Evolutionary conservation across 2,329 filamentous ascomycete genomes (phyloP).

Genomic region (Claviceps arundinis): DNA sequence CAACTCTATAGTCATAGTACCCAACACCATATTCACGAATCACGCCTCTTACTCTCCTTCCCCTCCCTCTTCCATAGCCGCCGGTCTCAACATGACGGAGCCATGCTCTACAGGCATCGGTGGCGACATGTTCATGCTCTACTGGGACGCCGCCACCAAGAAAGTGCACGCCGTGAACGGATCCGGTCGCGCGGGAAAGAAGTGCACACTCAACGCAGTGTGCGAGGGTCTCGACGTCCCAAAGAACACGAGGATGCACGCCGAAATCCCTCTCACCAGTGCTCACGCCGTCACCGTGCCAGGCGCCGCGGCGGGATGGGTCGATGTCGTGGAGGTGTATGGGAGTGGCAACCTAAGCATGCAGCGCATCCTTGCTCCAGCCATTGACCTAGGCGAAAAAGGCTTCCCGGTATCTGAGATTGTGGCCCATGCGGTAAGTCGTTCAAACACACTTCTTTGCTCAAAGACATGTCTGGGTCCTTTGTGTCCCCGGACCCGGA

Average conservation of each 20-base stretch:
- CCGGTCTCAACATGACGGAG: constrained; percentile 85
- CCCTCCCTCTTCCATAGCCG: constrained; percentile 39
- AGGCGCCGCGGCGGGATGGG: constrained; percentile 86
- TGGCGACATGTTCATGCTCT: constrained; percentile 94
- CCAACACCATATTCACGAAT: too few species aligned
- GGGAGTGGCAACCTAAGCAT: constrained; percentile 74
- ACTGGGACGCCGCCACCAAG: constrained; percentile 71
- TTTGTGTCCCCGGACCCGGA: too few species aligned
- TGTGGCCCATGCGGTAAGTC: constrained; percentile 51
- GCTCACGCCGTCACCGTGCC: constrained; percentile 78
- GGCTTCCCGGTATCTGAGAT: constrained; percentile 85
- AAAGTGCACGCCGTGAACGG: constrained; percentile 82
- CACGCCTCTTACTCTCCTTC: neutral
- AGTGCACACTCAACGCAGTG: constrained; percentile 56
- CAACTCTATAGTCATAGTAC: neutral
- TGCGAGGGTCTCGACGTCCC: constrained; percentile 55
- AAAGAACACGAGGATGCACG: constrained; percentile 30
- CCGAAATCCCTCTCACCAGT: constrained; percentile 58
- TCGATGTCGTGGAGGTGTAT: constrained; percentile 75
- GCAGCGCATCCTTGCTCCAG: constrained; percentile 66
- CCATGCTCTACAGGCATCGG: constrained; percentile 89
- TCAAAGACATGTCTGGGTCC: neutral
- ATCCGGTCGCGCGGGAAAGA: constrained; percentile 67
- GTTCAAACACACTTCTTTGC: too few species aligned
- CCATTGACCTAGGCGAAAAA: constrained; percentile 72